Evolutionary conservation across 2,329 filamentous ascomycete species (phyloP).

Genomic region (Ramularia endophylla): DNA sequence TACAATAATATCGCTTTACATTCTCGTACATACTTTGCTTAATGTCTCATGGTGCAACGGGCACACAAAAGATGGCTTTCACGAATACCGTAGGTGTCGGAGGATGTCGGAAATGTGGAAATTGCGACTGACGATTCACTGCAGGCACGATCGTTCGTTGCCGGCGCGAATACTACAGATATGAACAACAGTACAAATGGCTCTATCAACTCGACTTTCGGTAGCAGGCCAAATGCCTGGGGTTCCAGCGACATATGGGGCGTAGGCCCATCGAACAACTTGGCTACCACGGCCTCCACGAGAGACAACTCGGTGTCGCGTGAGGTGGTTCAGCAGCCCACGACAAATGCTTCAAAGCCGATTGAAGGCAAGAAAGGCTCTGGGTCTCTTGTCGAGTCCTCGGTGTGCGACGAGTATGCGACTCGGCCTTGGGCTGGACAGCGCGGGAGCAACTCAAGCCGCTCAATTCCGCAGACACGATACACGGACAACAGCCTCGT

Average conservation of each 20-base stretch:
- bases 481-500: constrained; percentile 33
- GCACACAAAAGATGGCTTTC: constrained; percentile 20
- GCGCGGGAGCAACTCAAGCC: constrained; percentile 12
- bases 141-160: constrained; percentile 24
- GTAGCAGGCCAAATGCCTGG: constrained; percentile 15
- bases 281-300: constrained; percentile 16
- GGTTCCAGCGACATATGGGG: constrained; percentile 28
- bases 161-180: constrained; percentile 10
- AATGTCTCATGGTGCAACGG: constrained; percentile 24
- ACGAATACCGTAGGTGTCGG: constrained; percentile 13
- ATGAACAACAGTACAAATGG: constrained; percentile 17
- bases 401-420: constrained; percentile 61
- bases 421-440: constrained; percentile 39
- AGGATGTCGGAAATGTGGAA: neutral
- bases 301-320: constrained; percentile 22
- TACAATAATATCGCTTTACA: constrained; percentile 18
- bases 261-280: constrained; percentile 18
- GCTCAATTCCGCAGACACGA: constrained; percentile 29
- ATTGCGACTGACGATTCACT: constrained; percentile 6
- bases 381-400: constrained; percentile 61
- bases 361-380: constrained; percentile 60
- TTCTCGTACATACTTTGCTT: constrained; percentile 23
- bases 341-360: constrained; percentile 24
- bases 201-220: constrained; percentile 11
- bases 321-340: constrained; percentile 18